Percentiles rank a stretch among this genome's conserved stretches.
phyloP scores from a whole-genome alignment of 768 basidiomycete genomes.

The Amanita pseudoporphyria region DNA sequence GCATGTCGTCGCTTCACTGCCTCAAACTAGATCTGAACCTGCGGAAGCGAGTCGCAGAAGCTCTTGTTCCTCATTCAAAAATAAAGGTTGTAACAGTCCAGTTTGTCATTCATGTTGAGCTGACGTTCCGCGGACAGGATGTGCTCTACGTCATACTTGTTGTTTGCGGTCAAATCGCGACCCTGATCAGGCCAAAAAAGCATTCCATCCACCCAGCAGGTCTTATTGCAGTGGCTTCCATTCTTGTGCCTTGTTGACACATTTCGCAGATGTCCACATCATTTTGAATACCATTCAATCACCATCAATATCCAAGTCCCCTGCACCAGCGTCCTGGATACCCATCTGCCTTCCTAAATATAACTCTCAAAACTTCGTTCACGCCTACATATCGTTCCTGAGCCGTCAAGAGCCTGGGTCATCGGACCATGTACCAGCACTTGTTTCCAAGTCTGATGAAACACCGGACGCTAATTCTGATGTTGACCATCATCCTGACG shows the following conservation, averaged over 20 bases:
- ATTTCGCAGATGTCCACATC: slow-evolving; percentile 73
- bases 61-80: slow-evolving; percentile 71
- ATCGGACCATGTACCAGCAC: slow-evolving; percentile 10
- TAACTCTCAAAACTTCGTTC: slow-evolving; percentile 81
- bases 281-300: slow-evolving; percentile 85
- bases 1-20: slow-evolving; percentile 72
- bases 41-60: slow-evolving; percentile 69
- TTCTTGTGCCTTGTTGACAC: background rate
- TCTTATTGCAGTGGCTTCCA: slow-evolving; percentile 18
- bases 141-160: slow-evolving; percentile 88
- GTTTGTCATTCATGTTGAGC: background rate
- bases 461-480: slow-evolving; percentile 5
- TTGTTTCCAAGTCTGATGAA: slow-evolving; percentile 8
- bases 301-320: slow-evolving; percentile 68
- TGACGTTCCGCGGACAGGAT: slow-evolving; percentile 40
- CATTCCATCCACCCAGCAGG: slow-evolving; percentile 95
- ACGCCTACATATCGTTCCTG: slow-evolving; percentile 78
- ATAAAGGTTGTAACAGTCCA: slow-evolving; percentile 47
- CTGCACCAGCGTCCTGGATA: slow-evolving; percentile 83
- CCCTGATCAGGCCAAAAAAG: slow-evolving; percentile 81
- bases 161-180: slow-evolving; percentile 68
- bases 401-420: slow-evolving; percentile 28
- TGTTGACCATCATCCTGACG: background rate
- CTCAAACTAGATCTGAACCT: slow-evolving; percentile 62
- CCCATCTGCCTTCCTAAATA: slow-evolving; percentile 95